Base-by-base conservation (phyloP, 176 grass and related monocot species). In the Dendrocalamus sinicus region DNA sequence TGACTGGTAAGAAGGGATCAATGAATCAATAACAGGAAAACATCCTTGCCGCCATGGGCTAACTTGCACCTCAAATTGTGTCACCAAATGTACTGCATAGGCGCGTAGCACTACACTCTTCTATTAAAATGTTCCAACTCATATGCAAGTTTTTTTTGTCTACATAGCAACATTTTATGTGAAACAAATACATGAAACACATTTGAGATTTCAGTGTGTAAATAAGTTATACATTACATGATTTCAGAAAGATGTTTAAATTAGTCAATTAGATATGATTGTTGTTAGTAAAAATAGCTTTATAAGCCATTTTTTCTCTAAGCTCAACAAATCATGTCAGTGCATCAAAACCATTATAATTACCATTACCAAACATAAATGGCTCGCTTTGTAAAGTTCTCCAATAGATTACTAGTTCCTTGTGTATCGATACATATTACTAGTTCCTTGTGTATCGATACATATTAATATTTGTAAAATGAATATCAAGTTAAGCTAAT, bases 1-100 rank as follows among this genome's bases (percentile, higher is more conserved):
- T 99, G 54, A 96, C 96, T 99, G 96, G 66, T 81, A 83, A 88
- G 66, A 84, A 87, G 35, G 20, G 22, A 84, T 66, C 11, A 77
- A 84, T 41, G 44, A 37, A 73, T 67, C 52, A 83, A 90, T 76
- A 88, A 75, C 22, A 67, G 7, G 9, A 58, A 86, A 72, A 48
- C 24, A 30, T 35, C 3, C 32, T 35, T 35, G 32, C 32, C 32
- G 0, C 32, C 32, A 35, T 35, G 6, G 23, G 40, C 54, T n/a
- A 83, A 73, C 37, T 30, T 59, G 70, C 15, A 77, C 8, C 45
- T 75, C 73, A 66, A 73, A 74, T 15, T n/a, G 41, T 30, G 60
- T 62, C 72, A 70, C 65, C 52, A 35, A 35, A 35, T 35, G 32
- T 35, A 35, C 32, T 35, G 32, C 32, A 35, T 35, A 35, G 32